Conservation (phyloP, 2,329 filamentous ascomycete genomes). For the Botrytis cinerea region DNA sequence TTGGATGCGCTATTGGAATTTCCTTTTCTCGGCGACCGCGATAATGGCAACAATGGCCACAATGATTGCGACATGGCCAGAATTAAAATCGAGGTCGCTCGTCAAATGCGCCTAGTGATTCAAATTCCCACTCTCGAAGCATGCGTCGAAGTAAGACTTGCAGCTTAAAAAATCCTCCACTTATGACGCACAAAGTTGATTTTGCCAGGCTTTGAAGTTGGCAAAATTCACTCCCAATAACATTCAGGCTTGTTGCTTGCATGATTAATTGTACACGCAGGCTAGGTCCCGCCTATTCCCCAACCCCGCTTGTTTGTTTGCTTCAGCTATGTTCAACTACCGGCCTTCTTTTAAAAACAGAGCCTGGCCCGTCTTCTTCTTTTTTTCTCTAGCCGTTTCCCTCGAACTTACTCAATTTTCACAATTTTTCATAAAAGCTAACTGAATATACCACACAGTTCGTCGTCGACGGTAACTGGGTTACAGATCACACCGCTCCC, state of each 20-base stretch:
- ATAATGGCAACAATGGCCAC: background rate
- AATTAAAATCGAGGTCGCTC: background rate
- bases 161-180: slow-evolving; percentile 18
- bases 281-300: slow-evolving; percentile 16
- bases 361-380: slow-evolving; percentile 8
- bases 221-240: slow-evolving; percentile 13
- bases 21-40: background rate
- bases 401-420: background rate
- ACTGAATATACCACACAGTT: slow-evolving; percentile 59
- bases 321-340: slow-evolving; percentile 18
- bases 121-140: slow-evolving; percentile 20
- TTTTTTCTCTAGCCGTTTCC: background rate
- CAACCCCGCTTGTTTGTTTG: slow-evolving; percentile 26
- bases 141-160: slow-evolving; percentile 14
- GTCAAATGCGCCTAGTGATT: slow-evolving; percentile 19
- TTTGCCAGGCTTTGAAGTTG: slow-evolving; percentile 13
- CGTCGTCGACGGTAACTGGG: slow-evolving; percentile 91
- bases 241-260: slow-evolving; percentile 15
- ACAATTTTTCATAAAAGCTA: slow-evolving; percentile 15
- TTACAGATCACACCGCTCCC: slow-evolving; percentile 75
- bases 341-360: slow-evolving; percentile 16
- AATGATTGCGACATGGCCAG: background rate
- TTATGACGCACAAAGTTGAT: slow-evolving; percentile 22
- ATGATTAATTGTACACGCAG: slow-evolving; percentile 9
- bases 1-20: background rate